Evolutionary conservation across 208 protist genomes (phyloP), one percentile per base, ranked within the genome.

Genomic region (Tritrichomonas foetus): DNA sequence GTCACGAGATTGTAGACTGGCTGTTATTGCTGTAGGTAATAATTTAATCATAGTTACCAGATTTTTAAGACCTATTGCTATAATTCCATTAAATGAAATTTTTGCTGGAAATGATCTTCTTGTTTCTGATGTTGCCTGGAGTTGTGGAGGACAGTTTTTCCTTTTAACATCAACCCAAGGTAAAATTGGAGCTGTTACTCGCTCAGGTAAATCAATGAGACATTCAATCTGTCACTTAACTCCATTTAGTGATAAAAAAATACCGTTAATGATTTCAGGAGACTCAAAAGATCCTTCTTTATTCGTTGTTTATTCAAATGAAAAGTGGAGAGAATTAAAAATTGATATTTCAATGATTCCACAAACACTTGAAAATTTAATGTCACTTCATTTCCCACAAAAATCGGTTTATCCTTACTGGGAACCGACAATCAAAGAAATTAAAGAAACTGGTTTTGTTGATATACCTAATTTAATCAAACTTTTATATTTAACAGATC

Each of bases 401-500:
- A 47, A 47, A 89, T 8, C 33, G 33, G 78, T 57, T 14, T 25
- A 44, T 36, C 14, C 25, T 33, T 39, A 57, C 9, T 89, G 47
- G 44, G 47, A 53, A 11, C 47, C 16, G 33, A 47, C 78, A 55
- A 27, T 89, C 20, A 47, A 44, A 20, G 33, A 25, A 61, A 89
- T 89, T n/a, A 53, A 20, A 20, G 47, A 53, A 89, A 53, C 14
- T 89, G 78, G 78, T 39, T 89, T 57, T 89, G 0, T 27, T 57
- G n/a, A 20, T 20, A 53, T 57, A 0, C 14, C 33, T 9, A 89
- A 89, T 39, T 89, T 89, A 14, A 33, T 57, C 2, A 89, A 47
- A 89, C 27, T 89, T 33, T 33, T 89, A 22, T 89, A 89, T 57
- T 57, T 89, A 39, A 89, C 78, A 39, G 78, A 89, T 61, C 30